phyloP scores from a whole-genome alignment of 441 rosid species.

The Mallotus repandus region DNA sequence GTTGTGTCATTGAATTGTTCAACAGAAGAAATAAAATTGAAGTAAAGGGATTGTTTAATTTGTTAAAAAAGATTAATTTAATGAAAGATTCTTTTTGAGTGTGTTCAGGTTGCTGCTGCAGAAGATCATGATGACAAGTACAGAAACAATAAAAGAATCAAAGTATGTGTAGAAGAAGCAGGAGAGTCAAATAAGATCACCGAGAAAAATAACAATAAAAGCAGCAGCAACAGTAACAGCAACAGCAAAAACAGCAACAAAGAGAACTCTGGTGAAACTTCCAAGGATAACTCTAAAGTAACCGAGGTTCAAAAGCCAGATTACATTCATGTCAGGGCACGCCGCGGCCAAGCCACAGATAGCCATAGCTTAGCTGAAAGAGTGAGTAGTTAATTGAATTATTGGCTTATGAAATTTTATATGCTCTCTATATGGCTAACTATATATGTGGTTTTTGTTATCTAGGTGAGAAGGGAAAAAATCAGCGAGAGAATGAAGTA shows the following conservation, averaged over 20 bases:
- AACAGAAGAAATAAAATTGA: not conserved
- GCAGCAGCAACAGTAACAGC: constrained; percentile 26
- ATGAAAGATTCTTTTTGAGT: constrained; percentile 13
- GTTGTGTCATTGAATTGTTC: not conserved
- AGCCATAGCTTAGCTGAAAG: constrained; percentile 96
- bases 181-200: constrained; percentile 42
- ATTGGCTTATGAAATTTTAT: not conserved
- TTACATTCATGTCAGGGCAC: constrained; percentile 88
- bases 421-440: not conserved
- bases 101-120: constrained; percentile 40
- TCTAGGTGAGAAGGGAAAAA: constrained; percentile 85
- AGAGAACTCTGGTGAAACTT: constrained; percentile 42
- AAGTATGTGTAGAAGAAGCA: constrained; percentile 40
- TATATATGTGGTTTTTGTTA: not conserved
- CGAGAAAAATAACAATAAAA: constrained; percentile 39
- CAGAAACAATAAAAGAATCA: constrained; percentile 36
- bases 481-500: constrained; percentile 87
- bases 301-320: constrained; percentile 65
- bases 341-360: constrained; percentile 97
- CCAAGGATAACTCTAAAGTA: constrained; percentile 54
- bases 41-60: too few species aligned
- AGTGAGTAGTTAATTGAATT: constrained; percentile 38
- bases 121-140: constrained; percentile 23
- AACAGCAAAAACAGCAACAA: constrained; percentile 26
- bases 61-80: not conserved